Percentiles rank a stretch among this genome's conserved stretches.
Conservation (phyloP, 352 stramenopile species). For the Globisporangium lucens region DNA sequence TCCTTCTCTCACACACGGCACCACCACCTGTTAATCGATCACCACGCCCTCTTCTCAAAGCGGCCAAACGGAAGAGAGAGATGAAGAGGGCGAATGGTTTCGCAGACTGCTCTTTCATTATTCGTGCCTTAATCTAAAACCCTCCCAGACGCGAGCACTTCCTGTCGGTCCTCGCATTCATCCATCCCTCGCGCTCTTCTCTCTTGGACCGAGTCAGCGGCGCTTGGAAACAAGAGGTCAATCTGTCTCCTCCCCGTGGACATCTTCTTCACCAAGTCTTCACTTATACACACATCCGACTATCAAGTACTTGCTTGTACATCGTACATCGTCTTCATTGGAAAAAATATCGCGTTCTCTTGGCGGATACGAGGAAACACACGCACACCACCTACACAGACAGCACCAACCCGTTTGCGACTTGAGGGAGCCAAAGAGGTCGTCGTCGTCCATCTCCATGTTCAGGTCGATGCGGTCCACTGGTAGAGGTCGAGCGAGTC, state of each 20-base stretch:
- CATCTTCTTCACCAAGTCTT: neutral
- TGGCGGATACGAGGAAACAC: conserved; percentile 16
- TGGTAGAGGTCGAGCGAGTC: conserved; percentile 69
- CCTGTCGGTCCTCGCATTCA: conserved; percentile 2
- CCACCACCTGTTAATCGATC: neutral
- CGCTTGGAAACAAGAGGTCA: neutral
- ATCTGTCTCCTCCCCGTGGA: neutral
- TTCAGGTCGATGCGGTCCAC: conserved; percentile 82
- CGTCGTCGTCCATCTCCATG: conserved; percentile 78
- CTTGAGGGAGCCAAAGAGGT: conserved; percentile 85
- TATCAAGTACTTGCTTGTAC: conserved; percentile 4
- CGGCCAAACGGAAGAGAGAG: neutral
- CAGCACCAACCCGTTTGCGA: conserved; percentile 36
- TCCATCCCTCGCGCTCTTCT: neutral
- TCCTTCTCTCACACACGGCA: neutral
- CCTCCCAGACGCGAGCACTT: conserved; percentile 3
- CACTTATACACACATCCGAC: conserved; percentile 7
- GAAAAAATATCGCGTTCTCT: conserved; percentile 15
- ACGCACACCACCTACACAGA: conserved; percentile 22
- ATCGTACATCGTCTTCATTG: conserved; percentile 12
- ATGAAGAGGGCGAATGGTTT: neutral
- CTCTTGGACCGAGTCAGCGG: neutral
- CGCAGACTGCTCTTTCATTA: neutral
- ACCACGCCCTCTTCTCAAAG: neutral
- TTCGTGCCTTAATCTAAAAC: neutral